A percentile compares a stretch with the other conserved stretches of the same genome.
phyloP scores from a whole-genome alignment of 208 protist genomes.

The Kentomonas sorsogonicus region DNA sequence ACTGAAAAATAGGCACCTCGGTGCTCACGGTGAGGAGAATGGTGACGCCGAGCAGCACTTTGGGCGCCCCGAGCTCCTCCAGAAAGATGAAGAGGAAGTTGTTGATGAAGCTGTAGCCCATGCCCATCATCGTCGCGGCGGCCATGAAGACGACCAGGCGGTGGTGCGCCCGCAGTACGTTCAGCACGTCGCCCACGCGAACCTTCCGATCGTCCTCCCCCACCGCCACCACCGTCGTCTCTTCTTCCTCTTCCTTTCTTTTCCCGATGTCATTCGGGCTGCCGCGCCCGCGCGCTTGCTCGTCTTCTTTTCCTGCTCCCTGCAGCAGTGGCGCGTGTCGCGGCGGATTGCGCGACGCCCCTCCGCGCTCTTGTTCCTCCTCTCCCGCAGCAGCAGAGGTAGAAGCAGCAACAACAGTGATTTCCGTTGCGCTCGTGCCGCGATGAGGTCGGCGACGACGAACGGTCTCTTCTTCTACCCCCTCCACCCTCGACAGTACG shows the following conservation, averaged over 20 bases:
- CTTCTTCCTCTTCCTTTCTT: not conserved
- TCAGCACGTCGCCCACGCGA: slow-evolving; percentile 32
- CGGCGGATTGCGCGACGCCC: no score
- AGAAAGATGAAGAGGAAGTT: slow-evolving; percentile 67
- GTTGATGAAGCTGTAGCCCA: slow-evolving; percentile 49
- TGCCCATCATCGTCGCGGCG: slow-evolving; percentile 45
- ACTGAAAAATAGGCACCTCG: slow-evolving; percentile 69
- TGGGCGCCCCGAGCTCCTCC: slow-evolving; percentile 25
- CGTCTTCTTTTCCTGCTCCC: no score
- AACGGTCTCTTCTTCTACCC: no score
- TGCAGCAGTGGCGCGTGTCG: no score
- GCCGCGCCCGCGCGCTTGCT: not conserved
- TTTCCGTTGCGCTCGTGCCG: no score
- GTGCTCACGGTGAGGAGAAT: slow-evolving; percentile 48
- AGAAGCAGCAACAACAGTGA: no score
- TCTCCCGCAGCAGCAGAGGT: no score
- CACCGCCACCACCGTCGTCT: no score
- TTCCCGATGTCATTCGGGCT: not conserved
- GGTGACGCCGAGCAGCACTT: slow-evolving; percentile 46
- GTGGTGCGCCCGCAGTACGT: slow-evolving; percentile 17
- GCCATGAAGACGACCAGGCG: slow-evolving; percentile 41
- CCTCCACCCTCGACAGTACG: no score
- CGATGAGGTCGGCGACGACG: no score
- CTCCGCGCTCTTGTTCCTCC: no score
- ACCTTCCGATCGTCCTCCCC: no score